Conservation (phyloP, 163 green algal species). For the Coccomyxa subellipsoidea region DNA sequence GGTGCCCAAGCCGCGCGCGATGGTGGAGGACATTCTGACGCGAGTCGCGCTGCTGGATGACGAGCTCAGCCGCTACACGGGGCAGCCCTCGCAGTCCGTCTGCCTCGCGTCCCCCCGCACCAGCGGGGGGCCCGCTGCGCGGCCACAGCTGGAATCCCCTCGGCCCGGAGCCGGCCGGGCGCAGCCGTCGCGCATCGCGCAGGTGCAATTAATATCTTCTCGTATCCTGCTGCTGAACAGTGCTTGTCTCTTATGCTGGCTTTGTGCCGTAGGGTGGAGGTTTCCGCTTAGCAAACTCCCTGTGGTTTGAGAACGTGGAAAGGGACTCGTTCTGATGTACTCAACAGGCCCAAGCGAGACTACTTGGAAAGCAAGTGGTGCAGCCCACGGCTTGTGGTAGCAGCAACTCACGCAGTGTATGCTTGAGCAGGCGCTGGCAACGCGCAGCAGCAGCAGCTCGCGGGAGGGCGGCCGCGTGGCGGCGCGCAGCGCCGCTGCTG, state of each 20-base stretch:
- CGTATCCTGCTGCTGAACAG: neutral
- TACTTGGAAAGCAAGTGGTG: too few species aligned
- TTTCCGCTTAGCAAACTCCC: too few species aligned
- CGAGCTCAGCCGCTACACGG: neutral
- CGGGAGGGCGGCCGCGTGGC: neutral
- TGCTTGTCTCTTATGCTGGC: neutral
- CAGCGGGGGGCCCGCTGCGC: neutral
- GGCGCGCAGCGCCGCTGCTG: neutral
- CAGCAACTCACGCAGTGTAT: too few species aligned
- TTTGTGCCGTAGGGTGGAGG: neutral
- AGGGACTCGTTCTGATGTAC: too few species aligned
- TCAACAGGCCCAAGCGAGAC: too few species aligned
- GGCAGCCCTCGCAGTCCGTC: neutral
- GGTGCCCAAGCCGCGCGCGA: constrained; percentile 1
- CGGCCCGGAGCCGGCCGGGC: neutral
- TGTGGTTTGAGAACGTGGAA: too few species aligned
- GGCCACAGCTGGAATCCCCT: neutral
- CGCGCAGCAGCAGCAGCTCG: neutral
- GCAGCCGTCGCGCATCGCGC: neutral
- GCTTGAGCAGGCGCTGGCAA: neutral
- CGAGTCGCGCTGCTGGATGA: neutral
- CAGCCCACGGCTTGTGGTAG: too few species aligned
- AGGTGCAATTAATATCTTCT: neutral
- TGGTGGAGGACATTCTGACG: constrained; percentile 11
- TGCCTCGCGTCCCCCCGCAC: neutral